A percentile compares a stretch with the other conserved stretches of the same genome.
Conservation (phyloP, 345 rosid genomes). For the Linum trigynum region DNA sequence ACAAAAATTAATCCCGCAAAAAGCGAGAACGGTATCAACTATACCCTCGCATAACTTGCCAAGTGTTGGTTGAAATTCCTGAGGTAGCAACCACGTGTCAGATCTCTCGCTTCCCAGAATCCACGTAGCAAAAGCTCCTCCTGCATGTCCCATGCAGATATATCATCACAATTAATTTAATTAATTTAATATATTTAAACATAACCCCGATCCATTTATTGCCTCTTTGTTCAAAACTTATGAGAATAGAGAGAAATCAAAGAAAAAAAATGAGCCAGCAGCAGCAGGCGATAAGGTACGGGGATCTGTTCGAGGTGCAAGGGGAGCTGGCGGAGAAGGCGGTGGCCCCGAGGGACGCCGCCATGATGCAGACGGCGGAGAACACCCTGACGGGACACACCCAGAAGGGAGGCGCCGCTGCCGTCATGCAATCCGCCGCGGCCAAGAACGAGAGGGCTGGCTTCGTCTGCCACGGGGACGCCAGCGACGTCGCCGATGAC, state of each 20-base stretch:
- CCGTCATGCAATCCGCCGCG: conserved; percentile 32
- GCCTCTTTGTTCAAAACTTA: too few species aligned
- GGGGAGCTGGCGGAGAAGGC: conserved; percentile 24
- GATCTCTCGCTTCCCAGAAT: too few species aligned
- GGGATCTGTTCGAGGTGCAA: conserved; percentile 24
- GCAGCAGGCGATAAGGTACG: conserved; percentile 25
- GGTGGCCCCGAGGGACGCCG: conserved; percentile 27
- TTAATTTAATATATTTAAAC: too few species aligned
- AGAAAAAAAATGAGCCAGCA: conserved; percentile 32
- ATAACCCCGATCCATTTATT: too few species aligned
- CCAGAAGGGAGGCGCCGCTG: conserved; percentile 17
- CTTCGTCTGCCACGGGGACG: conserved; percentile 11
- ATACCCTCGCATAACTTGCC: too few species aligned
- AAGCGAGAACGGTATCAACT: too few species aligned
- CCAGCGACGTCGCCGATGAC: conserved; percentile 10
- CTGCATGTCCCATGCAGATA: too few species aligned
- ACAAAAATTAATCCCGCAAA: too few species aligned
- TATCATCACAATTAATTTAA: too few species aligned
- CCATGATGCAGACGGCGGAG: conserved; percentile 33
- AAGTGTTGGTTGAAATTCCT: too few species aligned
- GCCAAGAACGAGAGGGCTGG: conserved; percentile 23
- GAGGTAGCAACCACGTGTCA: too few species aligned
- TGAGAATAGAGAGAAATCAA: neutral
- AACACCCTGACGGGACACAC: conserved; percentile 19
- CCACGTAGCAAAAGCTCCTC: too few species aligned